phyloP scores from a whole-genome alignment of 306 rosid species.

The Quercus berberidifolia region DNA sequence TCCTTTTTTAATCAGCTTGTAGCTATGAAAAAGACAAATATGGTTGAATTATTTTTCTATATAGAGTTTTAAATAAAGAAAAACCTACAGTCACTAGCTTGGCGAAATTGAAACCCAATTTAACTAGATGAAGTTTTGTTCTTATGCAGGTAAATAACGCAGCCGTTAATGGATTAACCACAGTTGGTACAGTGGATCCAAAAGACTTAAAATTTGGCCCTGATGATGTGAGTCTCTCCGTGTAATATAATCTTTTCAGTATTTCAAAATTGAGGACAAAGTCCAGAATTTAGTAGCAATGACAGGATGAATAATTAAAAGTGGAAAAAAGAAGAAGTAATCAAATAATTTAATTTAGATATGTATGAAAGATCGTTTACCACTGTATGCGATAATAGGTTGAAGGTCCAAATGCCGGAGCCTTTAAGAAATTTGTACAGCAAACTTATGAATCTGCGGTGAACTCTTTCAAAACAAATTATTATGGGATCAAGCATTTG shows the following conservation, averaged over 20 bases:
- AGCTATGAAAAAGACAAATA: too few relatives aligned
- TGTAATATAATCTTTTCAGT: not conserved
- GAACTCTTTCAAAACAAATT: not conserved
- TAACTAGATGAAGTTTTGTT: not conserved
- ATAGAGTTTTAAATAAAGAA: too few relatives aligned
- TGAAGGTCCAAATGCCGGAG: too few relatives aligned
- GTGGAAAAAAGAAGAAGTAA: too few relatives aligned
- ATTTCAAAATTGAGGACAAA: not conserved
- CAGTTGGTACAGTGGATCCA: not conserved
- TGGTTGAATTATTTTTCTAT: too few relatives aligned
- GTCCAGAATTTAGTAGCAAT: not conserved
- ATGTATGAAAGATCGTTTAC: too few relatives aligned
- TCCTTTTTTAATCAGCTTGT: too few relatives aligned
- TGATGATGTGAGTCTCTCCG: not conserved
- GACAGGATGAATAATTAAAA: too few relatives aligned
- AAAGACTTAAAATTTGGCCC: not conserved
- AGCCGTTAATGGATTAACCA: not conserved
- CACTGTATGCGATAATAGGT: too few relatives aligned
- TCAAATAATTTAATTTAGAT: not conserved
- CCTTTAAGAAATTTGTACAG: too few relatives aligned
- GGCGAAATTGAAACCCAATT: too few relatives aligned
- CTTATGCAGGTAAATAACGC: not conserved
- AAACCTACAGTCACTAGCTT: too few relatives aligned
- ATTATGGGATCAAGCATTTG: not conserved
- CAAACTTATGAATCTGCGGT: not conserved